These are phyloP conservation scores for Ophiostoma tasmaniense DNA, from an alignment of 2,329 filamentous ascomycete genomes.

Conservation along the genomic window DNA sequence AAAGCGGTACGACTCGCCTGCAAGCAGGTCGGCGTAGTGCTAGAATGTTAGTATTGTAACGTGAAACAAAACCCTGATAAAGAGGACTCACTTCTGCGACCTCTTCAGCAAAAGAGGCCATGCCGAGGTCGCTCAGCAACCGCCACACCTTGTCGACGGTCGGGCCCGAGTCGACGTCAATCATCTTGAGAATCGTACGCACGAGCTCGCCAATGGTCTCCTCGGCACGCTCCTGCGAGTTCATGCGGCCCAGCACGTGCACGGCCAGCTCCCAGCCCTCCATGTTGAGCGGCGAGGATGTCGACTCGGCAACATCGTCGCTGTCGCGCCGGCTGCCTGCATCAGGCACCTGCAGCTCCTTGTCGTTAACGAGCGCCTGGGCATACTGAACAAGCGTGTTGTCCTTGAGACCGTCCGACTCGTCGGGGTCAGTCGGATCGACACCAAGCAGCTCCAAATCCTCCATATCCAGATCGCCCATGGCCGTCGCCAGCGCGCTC, in stretches of 20 bases:
- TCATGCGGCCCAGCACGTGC: constrained; percentile 71
- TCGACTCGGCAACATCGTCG: constrained; percentile 19
- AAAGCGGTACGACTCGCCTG: constrained; percentile 64
- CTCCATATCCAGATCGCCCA: constrained; percentile 64
- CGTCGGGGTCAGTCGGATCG: constrained; percentile 49
- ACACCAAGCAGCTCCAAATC: constrained; percentile 77
- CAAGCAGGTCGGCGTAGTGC: constrained; percentile 75
- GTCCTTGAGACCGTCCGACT: constrained; percentile 64
- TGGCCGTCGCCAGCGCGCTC: constrained; percentile 38
- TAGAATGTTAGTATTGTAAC: constrained; percentile 28
- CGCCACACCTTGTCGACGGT: constrained; percentile 76
- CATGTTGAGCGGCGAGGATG: constrained; percentile 28
- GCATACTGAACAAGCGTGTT: constrained; percentile 72
- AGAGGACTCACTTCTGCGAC: constrained; percentile 64
- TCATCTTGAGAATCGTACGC: constrained; percentile 50
- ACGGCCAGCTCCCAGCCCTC: constrained; percentile 90
- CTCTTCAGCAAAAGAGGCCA: constrained; percentile 68
- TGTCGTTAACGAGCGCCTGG: constrained; percentile 51
- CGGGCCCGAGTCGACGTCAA: constrained; percentile 56
- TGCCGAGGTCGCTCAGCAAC: constrained; percentile 67
- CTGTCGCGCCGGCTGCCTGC: constrained; percentile 22
- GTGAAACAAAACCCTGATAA: background rate
- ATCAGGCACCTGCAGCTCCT: constrained; percentile 35
- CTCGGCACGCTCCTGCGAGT: constrained; percentile 62
- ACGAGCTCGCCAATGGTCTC: constrained; percentile 67